Conservation (phyloP, 306 rosid genomes). For the Canavalia ensiformis region DNA sequence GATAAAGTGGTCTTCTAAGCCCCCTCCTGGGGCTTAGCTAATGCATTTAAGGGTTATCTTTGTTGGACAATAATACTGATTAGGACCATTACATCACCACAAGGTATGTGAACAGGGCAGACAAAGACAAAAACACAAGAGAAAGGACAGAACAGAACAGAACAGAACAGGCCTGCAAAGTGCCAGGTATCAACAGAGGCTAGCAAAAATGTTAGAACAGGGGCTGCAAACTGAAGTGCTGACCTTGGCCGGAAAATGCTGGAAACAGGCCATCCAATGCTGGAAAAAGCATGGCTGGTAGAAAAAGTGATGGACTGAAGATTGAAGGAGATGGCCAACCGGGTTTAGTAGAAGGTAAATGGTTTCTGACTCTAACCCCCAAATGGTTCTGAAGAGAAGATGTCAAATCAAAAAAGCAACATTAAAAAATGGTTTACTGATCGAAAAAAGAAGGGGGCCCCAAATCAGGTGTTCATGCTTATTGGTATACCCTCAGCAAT, state of each 20-base stretch:
- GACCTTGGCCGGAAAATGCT: background rate
- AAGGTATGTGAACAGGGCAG: background rate
- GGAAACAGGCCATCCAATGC: background rate
- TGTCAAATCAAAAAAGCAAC: background rate
- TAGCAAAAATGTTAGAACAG: background rate
- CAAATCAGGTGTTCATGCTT: background rate
- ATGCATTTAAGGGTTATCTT: background rate
- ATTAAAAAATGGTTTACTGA: background rate
- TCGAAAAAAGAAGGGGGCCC: background rate
- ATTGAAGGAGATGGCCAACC: background rate
- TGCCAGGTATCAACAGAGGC: background rate
- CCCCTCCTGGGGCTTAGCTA: background rate
- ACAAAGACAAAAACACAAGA: constrained; percentile 1
- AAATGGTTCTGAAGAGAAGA: background rate
- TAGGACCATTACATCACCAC: background rate
- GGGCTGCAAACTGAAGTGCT: background rate
- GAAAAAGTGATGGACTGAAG: background rate
- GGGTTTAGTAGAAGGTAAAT: background rate
- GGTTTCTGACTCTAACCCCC: background rate
- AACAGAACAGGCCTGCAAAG: background rate
- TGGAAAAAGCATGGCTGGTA: background rate
- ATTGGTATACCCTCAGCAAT: background rate
- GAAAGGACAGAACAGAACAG: background rate
- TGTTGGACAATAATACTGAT: background rate
- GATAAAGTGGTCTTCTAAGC: background rate